These are phyloP conservation scores for Erodium trifolium DNA, from an alignment of 441 rosid species.

Conservation along the genomic window DNA sequence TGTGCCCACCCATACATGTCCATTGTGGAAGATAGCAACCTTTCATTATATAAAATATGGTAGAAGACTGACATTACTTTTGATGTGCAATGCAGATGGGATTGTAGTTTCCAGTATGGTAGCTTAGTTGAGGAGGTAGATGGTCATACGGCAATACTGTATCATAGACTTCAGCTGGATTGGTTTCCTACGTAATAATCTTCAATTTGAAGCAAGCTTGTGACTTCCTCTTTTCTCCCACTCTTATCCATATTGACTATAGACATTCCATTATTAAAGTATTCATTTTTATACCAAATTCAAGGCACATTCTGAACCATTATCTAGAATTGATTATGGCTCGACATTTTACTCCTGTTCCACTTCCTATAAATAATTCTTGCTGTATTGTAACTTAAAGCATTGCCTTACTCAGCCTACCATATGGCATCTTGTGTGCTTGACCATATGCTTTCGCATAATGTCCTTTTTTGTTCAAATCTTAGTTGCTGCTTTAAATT, in stretches of 20 bases:
- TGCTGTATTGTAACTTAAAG: neutral
- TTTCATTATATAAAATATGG: neutral
- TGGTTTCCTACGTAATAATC: conserved; percentile 83
- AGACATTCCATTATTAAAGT: neutral
- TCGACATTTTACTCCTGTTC: neutral
- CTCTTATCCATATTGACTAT: neutral
- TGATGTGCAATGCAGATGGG: conserved; percentile 69
- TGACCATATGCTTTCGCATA: neutral
- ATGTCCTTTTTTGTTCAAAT: neutral
- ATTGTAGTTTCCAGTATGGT: conserved; percentile 88
- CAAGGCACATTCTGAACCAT: neutral
- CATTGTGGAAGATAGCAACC: neutral
- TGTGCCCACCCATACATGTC: neutral
- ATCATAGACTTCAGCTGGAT: conserved; percentile 93
- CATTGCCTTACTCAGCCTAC: neutral
- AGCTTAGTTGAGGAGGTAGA: conserved; percentile 99
- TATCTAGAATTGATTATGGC: neutral
- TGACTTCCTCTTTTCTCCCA: neutral
- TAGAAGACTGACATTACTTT: conserved; percentile 9
- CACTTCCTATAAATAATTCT: neutral
- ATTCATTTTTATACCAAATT: neutral
- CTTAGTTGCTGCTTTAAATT: neutral
- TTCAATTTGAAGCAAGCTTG: neutral
- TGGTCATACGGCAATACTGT: conserved; percentile 98
- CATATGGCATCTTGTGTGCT: neutral